Evolutionary conservation across 2,329 filamentous ascomycete species (phyloP).

Genomic region (Gaeumannomyces sp.): DNA sequence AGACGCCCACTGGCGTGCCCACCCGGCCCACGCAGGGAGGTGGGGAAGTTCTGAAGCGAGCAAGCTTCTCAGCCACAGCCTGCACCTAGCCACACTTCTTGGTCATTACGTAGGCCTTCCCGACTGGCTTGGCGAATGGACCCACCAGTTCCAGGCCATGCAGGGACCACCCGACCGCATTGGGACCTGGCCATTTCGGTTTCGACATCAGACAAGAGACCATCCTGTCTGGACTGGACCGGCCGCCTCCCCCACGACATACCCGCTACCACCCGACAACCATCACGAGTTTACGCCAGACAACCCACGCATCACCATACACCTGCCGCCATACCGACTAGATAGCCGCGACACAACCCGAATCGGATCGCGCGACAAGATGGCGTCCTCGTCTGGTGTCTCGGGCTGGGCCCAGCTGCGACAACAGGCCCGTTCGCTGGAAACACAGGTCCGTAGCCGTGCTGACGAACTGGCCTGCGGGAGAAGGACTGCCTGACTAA

Average conservation of each 20-base stretch:
- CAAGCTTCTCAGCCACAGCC: background rate
- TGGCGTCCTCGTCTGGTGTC: conserved; percentile 10
- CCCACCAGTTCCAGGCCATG: background rate
- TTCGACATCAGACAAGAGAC: background rate
- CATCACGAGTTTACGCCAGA: background rate
- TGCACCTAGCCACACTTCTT: background rate
- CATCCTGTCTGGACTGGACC: background rate
- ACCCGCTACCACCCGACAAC: background rate
- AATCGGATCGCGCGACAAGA: conserved; percentile 20
- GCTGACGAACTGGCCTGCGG: background rate
- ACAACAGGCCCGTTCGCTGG: conserved; percentile 81
- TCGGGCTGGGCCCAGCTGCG: conserved; percentile 88
- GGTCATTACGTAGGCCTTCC: background rate
- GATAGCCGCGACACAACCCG: background rate
- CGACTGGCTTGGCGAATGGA: background rate
- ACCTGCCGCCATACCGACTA: too few species aligned
- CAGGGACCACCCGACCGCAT: background rate
- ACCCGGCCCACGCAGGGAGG: too few species aligned
- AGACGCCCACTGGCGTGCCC: too few species aligned
- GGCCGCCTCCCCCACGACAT: background rate
- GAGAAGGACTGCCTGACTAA: background rate
- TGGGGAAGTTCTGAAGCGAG: background rate
- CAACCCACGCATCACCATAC: background rate
- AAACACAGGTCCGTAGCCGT: conserved; percentile 66
- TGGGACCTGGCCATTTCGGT: background rate